Base-by-base conservation (phyloP, 805 yeast genomes). In the Clavispora phyllophila region DNA sequence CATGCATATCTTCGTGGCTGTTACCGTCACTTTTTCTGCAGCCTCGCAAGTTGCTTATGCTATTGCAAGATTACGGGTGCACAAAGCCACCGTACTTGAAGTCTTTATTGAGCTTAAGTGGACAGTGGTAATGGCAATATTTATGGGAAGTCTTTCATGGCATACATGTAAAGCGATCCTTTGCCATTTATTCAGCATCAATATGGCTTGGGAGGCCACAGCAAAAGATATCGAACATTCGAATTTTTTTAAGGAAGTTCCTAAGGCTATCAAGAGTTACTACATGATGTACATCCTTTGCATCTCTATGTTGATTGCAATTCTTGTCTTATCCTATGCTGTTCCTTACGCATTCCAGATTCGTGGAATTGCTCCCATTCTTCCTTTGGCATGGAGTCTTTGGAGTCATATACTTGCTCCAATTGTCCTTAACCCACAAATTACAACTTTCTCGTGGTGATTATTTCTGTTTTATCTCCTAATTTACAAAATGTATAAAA, bases 121-220 rank as follows among this genome's bases (percentile, higher is more conserved):
- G 36, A 20, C 36, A 2, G 36, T 33, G 14, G 23, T 33, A 15
- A 33, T 33, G 36, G 36, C 36, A 5, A 33, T 33, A 5, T 33
- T 33, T n/a, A 33, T 33, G 36, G 36, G 36, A 12, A 20, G 36
- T 19, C 24, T 33, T 19, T 33, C 36, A 3, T 33, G 36, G 36
- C 36, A 33, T 9, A 33, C 24, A 13, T 33, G 14, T 10, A 33
- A 19, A 10, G 36, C 36, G 3, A 20, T 33, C 19, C 25, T 20
- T n/a, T 33, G 36, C 15, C 36, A 33, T 13, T 33, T 33, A 14
- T 19, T 33, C 14, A n/a, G 24, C 7, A 19, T 33, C 10, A 20
- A 33, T 12, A 19, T 33, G 36, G 36, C 14, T 2, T 33, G 36
- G 36, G 36, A 20, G 5, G 36, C 36, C 24, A 33, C 36, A 5